These are phyloP conservation scores for Alloascoidea africana DNA, from an alignment of 805 yeast species.

Conservation along the genomic window DNA sequence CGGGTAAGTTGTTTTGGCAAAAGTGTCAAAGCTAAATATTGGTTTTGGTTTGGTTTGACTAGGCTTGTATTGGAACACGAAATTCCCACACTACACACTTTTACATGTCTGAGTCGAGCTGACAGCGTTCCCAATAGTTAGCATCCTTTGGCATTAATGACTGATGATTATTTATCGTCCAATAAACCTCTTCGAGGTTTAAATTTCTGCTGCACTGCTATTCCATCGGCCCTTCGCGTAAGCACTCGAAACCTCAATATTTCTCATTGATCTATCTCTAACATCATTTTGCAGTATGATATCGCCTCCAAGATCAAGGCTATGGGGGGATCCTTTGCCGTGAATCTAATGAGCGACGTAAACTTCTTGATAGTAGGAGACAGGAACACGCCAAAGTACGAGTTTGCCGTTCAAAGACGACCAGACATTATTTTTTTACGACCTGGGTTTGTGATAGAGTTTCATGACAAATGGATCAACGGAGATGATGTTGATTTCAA, in stretches of 20 bases:
- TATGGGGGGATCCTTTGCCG: slow-evolving; percentile 32
- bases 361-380: slow-evolving; percentile 36
- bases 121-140: too few species aligned
- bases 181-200: slow-evolving; percentile 2
- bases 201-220: slow-evolving; percentile 9
- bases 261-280: background rate
- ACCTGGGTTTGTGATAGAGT: slow-evolving; percentile 26
- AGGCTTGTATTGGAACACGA: too few species aligned
- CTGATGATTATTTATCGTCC: background rate
- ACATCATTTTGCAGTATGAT: slow-evolving; percentile 7
- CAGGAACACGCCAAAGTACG: slow-evolving; percentile 36
- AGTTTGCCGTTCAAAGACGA: slow-evolving; percentile 25
- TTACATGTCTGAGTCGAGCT: too few species aligned
- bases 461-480: slow-evolving; percentile 36
- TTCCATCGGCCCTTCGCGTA: slow-evolving; percentile 6
- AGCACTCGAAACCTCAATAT: slow-evolving; percentile 1
- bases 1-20: too few species aligned
- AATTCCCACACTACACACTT: too few species aligned
- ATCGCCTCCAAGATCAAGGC: slow-evolving; percentile 21
- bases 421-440: slow-evolving; percentile 41
- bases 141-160: background rate
- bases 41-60: too few species aligned
- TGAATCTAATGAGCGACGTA: slow-evolving; percentile 35
- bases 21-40: too few species aligned
- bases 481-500: slow-evolving; percentile 26